Conservation (phyloP, 2,329 filamentous ascomycete genomes). For the Colletotrichum siamense region DNA sequence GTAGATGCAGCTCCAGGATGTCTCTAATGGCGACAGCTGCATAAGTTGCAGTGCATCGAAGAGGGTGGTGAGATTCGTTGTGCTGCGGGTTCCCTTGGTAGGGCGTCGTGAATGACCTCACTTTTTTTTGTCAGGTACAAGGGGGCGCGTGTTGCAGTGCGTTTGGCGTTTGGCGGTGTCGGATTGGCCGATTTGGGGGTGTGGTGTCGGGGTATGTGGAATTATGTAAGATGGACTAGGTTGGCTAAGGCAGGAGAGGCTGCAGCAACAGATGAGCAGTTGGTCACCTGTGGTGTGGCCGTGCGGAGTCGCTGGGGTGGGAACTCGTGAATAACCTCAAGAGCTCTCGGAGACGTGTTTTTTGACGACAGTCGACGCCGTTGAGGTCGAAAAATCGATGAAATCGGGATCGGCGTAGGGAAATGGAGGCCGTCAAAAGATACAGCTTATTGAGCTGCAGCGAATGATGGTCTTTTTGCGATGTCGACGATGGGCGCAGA, state of each 20-base stretch:
- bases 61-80: background rate
- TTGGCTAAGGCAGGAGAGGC: conserved; percentile 12
- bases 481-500: conserved; percentile 33
- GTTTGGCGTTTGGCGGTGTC: conserved; percentile 1
- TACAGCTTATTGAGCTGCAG: conserved; percentile 34
- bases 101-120: conserved; percentile 24
- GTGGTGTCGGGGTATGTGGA: background rate
- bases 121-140: conserved; percentile 2
- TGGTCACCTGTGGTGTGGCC: conserved; percentile 22
- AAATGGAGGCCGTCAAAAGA: conserved; percentile 29
- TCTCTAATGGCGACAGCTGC: background rate
- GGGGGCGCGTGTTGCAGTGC: conserved; percentile 9
- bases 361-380: conserved; percentile 18
- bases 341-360: background rate
- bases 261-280: conserved; percentile 13
- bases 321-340: conserved; percentile 29
- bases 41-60: background rate
- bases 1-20: background rate
- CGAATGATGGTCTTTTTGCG: conserved; percentile 40
- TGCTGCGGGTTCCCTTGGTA: background rate
- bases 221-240: conserved; percentile 23
- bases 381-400: conserved; percentile 25
- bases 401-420: conserved; percentile 25
- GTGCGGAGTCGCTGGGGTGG: conserved; percentile 22
- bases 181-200: conserved; percentile 13